Conservation (phyloP, 768 basidiomycete genomes). For the Omphalotus guepiniiformis region DNA sequence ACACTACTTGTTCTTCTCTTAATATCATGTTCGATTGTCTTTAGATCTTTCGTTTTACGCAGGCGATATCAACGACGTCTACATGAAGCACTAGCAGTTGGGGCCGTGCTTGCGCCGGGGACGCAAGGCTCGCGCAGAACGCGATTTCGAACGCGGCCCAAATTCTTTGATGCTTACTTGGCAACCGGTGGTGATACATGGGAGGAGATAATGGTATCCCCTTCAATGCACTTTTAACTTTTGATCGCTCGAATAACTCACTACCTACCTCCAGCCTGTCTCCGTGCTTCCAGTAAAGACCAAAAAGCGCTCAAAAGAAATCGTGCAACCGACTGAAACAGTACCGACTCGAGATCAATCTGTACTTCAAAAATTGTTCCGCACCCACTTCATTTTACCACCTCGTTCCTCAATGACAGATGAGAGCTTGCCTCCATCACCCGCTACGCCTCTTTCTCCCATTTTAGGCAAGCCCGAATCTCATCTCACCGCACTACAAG, state of each 20-base stretch:
- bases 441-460: background rate
- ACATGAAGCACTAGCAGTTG: constrained; percentile 49
- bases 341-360: background rate
- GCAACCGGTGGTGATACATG: constrained; percentile 33
- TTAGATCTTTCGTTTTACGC: constrained; percentile 59
- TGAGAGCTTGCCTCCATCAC: background rate
- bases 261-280: constrained; percentile 13
- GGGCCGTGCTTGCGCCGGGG: constrained; percentile 39
- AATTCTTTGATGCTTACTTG: constrained; percentile 45
- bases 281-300: constrained; percentile 29
- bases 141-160: constrained; percentile 45
- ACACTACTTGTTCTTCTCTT: constrained; percentile 65
- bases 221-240: constrained; percentile 3
- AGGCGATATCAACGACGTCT: constrained; percentile 51
- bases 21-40: constrained; percentile 59
- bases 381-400: background rate
- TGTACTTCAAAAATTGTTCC: background rate
- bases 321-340: background rate
- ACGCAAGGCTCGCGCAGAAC: constrained; percentile 35
- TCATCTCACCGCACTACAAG: background rate
- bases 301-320: background rate
- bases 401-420: background rate
- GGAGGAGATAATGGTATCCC: constrained; percentile 42
- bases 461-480: constrained; percentile 2
- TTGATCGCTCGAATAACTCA: constrained; percentile 2